Base-by-base conservation (phyloP, 768 basidiomycete genomes). In the Russula ochroleuca region DNA sequence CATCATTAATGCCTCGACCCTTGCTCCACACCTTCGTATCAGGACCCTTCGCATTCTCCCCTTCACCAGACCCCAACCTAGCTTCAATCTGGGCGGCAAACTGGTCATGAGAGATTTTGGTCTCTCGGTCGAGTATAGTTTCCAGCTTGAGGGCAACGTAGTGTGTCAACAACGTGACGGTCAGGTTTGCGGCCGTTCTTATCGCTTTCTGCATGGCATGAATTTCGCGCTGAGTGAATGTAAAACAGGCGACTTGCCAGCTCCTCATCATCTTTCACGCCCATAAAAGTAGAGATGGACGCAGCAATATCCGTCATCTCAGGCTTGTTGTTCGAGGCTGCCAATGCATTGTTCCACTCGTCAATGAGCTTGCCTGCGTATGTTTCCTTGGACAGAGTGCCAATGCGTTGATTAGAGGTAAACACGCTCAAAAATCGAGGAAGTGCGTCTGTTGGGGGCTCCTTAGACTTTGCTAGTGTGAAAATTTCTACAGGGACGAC, bases 21-120 rank as follows among this genome's bases (percentile, higher is more conserved):
- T 90, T 81, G 69, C 80, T 83, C 94, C 96, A 98, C 19, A 96
- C 85, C 72, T 87, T 93, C 86, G 88, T 92, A 72, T 98, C 94
- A 5, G 94, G 92, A 2, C 88, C 88, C 70, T 91, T 93, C 2
- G 84, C 85, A 64, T 80, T 81, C 48, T 81, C 84, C 19, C 87
- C 90, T 69, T 90, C 88, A 48, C 89, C 90, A 21, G 88, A 91
- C 13, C 95, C 96, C 64, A 98, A 80, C 54, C 94, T 84, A 11
- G 83, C 82, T 75, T 99, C 96, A 53, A 98, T 88, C 73, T 93
- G 86, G 38, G 85, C 82, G 6, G 92, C 85, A 47, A 98, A 84
- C 70, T 85, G 80, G 68, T 94, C 92, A 70, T 99, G 96, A 0
- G 92, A 83, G 35, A 97, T 88, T 73, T 92, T 92, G 47, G 90